Conservation (phyloP, 257 asterid species). For the Nemophila menziesii region DNA sequence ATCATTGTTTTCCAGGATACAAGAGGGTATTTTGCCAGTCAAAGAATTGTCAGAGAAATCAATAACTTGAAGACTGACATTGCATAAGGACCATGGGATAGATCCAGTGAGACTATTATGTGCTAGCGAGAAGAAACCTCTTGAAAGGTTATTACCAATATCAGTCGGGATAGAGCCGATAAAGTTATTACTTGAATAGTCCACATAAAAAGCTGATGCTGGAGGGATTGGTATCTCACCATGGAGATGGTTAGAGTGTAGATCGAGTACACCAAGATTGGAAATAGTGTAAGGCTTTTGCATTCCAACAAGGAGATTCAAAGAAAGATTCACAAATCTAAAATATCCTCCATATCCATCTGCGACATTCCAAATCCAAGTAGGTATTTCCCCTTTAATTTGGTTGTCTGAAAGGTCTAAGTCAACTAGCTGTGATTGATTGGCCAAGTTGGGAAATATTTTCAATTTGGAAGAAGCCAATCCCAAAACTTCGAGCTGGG, state of each 20-base stretch:
- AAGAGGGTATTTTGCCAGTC: slow-evolving; percentile 28
- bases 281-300: slow-evolving; percentile 13
- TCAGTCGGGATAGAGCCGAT: slow-evolving; percentile 21
- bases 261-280: slow-evolving; percentile 6
- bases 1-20: slow-evolving; percentile 9
- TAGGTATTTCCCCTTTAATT: slow-evolving; percentile 22
- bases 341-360: neutral
- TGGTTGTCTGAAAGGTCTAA: slow-evolving; percentile 30
- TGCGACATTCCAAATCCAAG: slow-evolving; percentile 26
- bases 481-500: neutral
- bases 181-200: slow-evolving; percentile 41
- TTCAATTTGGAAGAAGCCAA: slow-evolving; percentile 22
- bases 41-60: slow-evolving; percentile 31
- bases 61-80: slow-evolving; percentile 22
- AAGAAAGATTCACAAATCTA: slow-evolving; percentile 16
- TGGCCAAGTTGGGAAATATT: slow-evolving; percentile 16
- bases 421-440: neutral
- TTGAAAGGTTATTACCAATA: slow-evolving; percentile 10
- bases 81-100: slow-evolving; percentile 37
- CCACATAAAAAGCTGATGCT: slow-evolving; percentile 13
- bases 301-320: slow-evolving; percentile 15
- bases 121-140: slow-evolving; percentile 12
- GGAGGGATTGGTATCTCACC: slow-evolving; percentile 23
- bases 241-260: slow-evolving; percentile 21
- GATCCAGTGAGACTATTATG: slow-evolving; percentile 19